Base-by-base conservation (phyloP, 1,284 basidiomycete species). In the Irpex rosettiformis region DNA sequence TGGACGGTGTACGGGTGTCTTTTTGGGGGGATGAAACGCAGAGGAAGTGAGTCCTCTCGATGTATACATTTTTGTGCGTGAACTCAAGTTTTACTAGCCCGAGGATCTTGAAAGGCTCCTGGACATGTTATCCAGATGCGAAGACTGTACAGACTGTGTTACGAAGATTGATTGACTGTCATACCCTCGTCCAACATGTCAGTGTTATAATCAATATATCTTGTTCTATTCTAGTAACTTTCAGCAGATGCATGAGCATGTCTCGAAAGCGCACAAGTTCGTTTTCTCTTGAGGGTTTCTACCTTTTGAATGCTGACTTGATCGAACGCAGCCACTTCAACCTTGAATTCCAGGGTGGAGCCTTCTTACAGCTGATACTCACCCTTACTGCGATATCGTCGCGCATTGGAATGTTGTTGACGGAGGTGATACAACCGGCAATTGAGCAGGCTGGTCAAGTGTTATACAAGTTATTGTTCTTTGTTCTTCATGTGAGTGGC, bases 311-410 rank as follows among this genome's bases (percentile, higher is more conserved):
- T 24, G 49, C 60, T 56, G 51, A 29, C 52, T 51, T 57, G 57
- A 52, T 58, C 56, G 49, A 37, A 56, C 52, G 37, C 21, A 91
- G 89, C 51, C 80, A 80, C 29, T 82, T 90, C 58, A 72, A 76
- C 29, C 73, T 85, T 22, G 80, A 82, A 52, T 81, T 91, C 76
- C 86, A 88, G 67, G 80, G 81, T 0, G 88, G 85, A 13, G 85
- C 86, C 18, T 92, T 92, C 65, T 73, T 89, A 3, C 86, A 88
- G 61, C 66, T 89, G 8, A 73, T 86, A 11, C 66, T 92, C 29
- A 76, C 81, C 2, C 74, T 91, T 33, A 73, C 77, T 21, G 84
- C 83, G 6, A 79, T 90, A 48, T 74, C 78, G 37, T 86, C 87
- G 1, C 79, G 89, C 58, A 70, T 88, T 63, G 73, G 73, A 30